Evolutionary conservation across 2,329 filamentous ascomycete genomes (phyloP).

Genomic region (Lachnellula occidentalis): DNA sequence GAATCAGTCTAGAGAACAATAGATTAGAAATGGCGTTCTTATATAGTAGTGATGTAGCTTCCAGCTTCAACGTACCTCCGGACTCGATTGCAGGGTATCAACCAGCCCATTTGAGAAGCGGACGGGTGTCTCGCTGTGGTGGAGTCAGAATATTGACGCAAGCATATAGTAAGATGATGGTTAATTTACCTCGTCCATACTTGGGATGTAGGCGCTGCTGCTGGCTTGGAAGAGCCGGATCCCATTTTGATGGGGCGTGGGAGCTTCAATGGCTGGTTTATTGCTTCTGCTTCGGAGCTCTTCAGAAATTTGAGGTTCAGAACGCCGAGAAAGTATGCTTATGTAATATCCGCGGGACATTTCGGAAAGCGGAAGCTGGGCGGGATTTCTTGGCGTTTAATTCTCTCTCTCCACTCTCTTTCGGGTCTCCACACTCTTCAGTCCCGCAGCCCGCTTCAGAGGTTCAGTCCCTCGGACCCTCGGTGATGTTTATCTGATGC

Average conservation of each 20-base stretch:
- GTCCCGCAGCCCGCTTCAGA: too few species aligned
- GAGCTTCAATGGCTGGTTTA: slow-evolving; percentile 5
- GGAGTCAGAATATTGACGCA: slow-evolving; percentile 5
- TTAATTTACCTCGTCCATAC: slow-evolving; percentile 26
- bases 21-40: background rate
- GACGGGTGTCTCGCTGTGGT: slow-evolving; percentile 53
- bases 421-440: too few species aligned
- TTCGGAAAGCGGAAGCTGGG: background rate
- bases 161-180: background rate
- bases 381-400: background rate
- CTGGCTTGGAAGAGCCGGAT: slow-evolving; percentile 28
- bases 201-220: slow-evolving; percentile 22
- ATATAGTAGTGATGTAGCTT: background rate
- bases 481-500: too few species aligned
- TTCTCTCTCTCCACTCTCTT: background rate
- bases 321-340: background rate
- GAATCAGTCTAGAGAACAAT: slow-evolving; percentile 65
- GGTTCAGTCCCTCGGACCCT: too few species aligned
- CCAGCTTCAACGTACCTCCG: slow-evolving; percentile 59
- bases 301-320: slow-evolving; percentile 16
- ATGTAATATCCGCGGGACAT: slow-evolving; percentile 2
- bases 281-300: slow-evolving; percentile 6
- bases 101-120: slow-evolving; percentile 77
- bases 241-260: slow-evolving; percentile 24
- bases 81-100: slow-evolving; percentile 75